Base-by-base conservation (phyloP, 768 basidiomycete species). In the Coprinopsis strossmayeri region DNA sequence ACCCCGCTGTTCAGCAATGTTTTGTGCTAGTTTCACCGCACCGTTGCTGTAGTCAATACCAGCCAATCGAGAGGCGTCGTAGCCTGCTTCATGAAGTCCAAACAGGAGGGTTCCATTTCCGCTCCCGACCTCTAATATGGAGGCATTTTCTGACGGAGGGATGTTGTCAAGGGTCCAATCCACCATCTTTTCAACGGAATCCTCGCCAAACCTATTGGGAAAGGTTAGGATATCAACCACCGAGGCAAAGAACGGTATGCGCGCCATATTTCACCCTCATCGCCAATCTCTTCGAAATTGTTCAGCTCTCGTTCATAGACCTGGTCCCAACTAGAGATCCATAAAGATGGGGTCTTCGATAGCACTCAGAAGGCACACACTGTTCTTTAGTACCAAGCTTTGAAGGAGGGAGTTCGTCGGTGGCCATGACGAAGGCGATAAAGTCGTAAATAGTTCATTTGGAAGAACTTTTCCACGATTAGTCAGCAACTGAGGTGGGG, bases 181-280 rank as follows among this genome's bases (percentile, higher is more conserved):
- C 5, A 87, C 79, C 86, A 91, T 91, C 57, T 87, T 88, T 54
- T 81, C 75, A 3, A 87, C 73, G 28, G 76, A 79, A 52, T 88
- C 86, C 44, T 74, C 69, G 5, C 90, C 89, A 58, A 92, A 92
- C 89, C 90, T 91, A 28, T 32, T n/a, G n/a, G n/a, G n/a, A n/a
- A 20, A 24, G 25, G n/a, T 21, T 45, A 34, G 25, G 34, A 34
- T 18, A 15, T 35, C 42, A 39, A 20, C 43, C 50, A 24, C n/a
- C n/a, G 20, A 5, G 27, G 43, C 12, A 13, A 34, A 54, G 34
- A 39, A 51, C 26, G 28, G 9, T 1, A 42, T 18, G 61, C 76
- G 47, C 53, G 88, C 90, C 90, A 92, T 21, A 89, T 71, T 64
- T 92, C 90, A 28, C 90, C 90, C 62, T 90, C 87, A 59, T 91